Evolutionary conservation across 2,329 filamentous ascomycete genomes (phyloP).

Genomic region (Xylariaceae sp.): DNA sequence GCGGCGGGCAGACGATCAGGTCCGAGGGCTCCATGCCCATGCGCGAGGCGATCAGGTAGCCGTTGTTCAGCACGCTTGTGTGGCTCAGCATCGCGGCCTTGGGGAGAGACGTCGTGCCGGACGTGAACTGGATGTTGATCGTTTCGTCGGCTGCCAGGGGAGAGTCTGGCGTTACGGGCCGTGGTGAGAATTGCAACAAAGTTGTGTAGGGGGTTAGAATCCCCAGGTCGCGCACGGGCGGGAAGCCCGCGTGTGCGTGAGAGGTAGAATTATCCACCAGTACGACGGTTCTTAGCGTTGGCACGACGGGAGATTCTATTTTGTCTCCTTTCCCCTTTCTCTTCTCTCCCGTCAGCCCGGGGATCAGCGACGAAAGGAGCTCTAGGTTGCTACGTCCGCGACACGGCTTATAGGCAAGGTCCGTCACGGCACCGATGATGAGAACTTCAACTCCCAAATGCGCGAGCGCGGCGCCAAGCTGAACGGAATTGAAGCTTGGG

Average conservation of each 20-base stretch:
- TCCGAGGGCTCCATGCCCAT: slow-evolving; percentile 81
- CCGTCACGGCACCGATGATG: slow-evolving; percentile 86
- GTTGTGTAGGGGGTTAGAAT: slow-evolving; percentile 53
- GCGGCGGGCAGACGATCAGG: slow-evolving; percentile 82
- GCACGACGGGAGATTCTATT: slow-evolving; percentile 58
- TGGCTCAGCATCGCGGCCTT: slow-evolving; percentile 93
- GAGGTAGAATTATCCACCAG: slow-evolving; percentile 75
- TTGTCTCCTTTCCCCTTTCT: slow-evolving; percentile 27
- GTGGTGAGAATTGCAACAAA: slow-evolving; percentile 46
- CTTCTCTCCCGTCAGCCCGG: slow-evolving; percentile 33
- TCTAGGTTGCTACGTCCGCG: slow-evolving; percentile 59
- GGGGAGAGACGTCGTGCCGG: slow-evolving; percentile 87
- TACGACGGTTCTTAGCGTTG: slow-evolving; percentile 73
- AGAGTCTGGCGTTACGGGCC: slow-evolving; percentile 50
- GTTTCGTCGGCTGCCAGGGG: slow-evolving; percentile 68
- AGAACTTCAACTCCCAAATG: slow-evolving; percentile 78
- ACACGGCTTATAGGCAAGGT: slow-evolving; percentile 71
- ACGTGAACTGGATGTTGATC: slow-evolving; percentile 96
- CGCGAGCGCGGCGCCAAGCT: slow-evolving; percentile 77
- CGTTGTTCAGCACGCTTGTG: slow-evolving; percentile 90
- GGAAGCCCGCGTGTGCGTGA: slow-evolving; percentile 54
- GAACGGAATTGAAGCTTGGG: slow-evolving; percentile 80
- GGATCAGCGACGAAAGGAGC: slow-evolving; percentile 53
- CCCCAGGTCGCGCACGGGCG: slow-evolving; percentile 43
- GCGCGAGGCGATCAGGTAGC: slow-evolving; percentile 78